These are phyloP conservation scores for Trichoderma oligosporum DNA, from an alignment of 2,329 filamentous ascomycete genomes.

Conservation along the genomic window DNA sequence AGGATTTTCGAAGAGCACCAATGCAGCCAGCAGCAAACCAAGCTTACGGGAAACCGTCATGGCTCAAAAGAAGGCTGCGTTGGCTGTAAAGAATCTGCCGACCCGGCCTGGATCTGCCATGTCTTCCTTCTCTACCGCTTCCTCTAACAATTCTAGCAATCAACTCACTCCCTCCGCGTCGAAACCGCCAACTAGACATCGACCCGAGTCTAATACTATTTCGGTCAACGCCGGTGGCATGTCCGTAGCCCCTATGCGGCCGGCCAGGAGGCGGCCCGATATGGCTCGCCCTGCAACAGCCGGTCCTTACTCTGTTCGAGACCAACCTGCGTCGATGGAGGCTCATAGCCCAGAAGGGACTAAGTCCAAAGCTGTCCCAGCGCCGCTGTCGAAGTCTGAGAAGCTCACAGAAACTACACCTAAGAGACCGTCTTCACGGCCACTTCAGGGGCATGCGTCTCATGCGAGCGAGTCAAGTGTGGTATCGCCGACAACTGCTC, in stretches of 20 bases:
- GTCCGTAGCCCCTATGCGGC: slow-evolving; percentile 61
- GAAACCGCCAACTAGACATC: slow-evolving; percentile 38
- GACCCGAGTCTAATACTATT: slow-evolving; percentile 41
- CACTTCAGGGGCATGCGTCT: slow-evolving; percentile 46
- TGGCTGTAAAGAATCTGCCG: slow-evolving; percentile 50
- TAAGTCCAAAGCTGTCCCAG: slow-evolving; percentile 46
- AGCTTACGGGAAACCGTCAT: slow-evolving; percentile 80
- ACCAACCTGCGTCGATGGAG: slow-evolving; percentile 38
- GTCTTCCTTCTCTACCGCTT: slow-evolving; percentile 49
- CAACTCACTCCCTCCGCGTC: slow-evolving; percentile 26
- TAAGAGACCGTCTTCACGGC: slow-evolving; percentile 45
- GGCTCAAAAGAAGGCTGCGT: slow-evolving; percentile 67
- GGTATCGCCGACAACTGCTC: slow-evolving; percentile 38
- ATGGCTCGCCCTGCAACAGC: slow-evolving; percentile 60
- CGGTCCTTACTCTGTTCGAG: slow-evolving; percentile 60
- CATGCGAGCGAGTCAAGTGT: slow-evolving; percentile 51
- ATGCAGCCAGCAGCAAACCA: slow-evolving; percentile 54
- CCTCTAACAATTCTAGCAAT: slow-evolving; percentile 41
- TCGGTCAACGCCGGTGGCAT: slow-evolving; percentile 53
- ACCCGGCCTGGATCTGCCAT: slow-evolving; percentile 60
- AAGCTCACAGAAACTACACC: slow-evolving; percentile 50
- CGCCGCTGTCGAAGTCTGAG: slow-evolving; percentile 30
- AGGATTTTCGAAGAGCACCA: slow-evolving; percentile 60
- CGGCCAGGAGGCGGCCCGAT: slow-evolving; percentile 55
- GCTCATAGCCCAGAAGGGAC: slow-evolving; percentile 44